Base-by-base conservation (phyloP, 106 monocot genomes). In the Platanthera zijinensis region DNA sequence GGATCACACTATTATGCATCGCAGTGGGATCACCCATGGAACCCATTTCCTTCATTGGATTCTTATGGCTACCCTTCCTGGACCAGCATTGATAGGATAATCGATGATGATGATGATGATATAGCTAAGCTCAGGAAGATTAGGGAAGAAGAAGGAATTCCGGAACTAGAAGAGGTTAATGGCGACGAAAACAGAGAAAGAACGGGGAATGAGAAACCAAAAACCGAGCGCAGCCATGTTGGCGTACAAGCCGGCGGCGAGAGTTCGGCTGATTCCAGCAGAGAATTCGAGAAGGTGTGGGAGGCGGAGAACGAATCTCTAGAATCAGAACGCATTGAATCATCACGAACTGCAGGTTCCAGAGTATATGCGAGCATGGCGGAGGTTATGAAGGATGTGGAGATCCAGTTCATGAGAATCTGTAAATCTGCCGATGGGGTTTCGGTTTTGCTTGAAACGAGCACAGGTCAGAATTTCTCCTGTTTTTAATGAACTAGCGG, bases 61-160 rank as follows among this genome's bases (percentile, higher is more conserved):
- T 62, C 75, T 15, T 77, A 81, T 25, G 87, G 75, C 8, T 93
- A 87, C 53, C 70, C 88, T 28, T 64, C 76, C 10, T 75, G 77
- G 50, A 69, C 74, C 28, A 83, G 79, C 49, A 74, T 75, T 68
- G 87, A 85, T 50, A 75, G 73, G 61, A 68, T 83, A 1, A 52
- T 78, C 14, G 73, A 69, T 50, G 85, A 85, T 11, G 96, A 95
- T 82, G 95, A 93, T 9, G 96, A 95, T 83, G 95, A 97, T 32
- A 74, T 82, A 53, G 93, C 89, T 19, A 76, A 86, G 54, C 71
- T 97, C 11, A 84, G 88, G 83, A 85, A 79, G 76, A 87, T 97
- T 17, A 77, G 96, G 63, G 93, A 93, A 74, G 91, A 87, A 84
- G 96, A 97, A 91, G 96, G 96, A 19, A 97, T 97, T 32, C 96